Evolutionary conservation across 2,329 filamentous ascomycete genomes (phyloP).

Genomic region (Pyrenochaeta sp.): DNA sequence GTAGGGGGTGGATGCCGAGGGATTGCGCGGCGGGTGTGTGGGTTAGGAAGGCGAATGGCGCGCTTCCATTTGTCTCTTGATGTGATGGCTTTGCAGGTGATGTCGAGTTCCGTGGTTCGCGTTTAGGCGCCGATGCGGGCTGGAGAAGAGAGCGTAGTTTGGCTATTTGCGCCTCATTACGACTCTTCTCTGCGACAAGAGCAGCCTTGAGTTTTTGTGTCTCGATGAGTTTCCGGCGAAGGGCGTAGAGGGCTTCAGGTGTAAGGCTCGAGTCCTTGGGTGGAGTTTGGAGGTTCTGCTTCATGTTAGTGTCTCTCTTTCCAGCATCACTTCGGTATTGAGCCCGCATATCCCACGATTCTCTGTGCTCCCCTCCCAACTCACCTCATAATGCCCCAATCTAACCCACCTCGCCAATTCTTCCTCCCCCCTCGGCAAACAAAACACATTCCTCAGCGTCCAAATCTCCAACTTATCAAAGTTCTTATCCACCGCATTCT

Average conservation of each 20-base stretch:
- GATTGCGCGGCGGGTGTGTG: slow-evolving; percentile 57
- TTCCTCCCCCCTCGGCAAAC: slow-evolving; percentile 62
- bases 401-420: slow-evolving; percentile 75
- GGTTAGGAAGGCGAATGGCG: slow-evolving; percentile 65
- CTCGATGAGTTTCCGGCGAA: slow-evolving; percentile 78
- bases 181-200: slow-evolving; percentile 72
- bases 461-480: slow-evolving; percentile 73
- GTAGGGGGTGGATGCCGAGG: slow-evolving; percentile 54
- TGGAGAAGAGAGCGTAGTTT: slow-evolving; percentile 68
- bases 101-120: slow-evolving; percentile 29
- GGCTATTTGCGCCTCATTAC: slow-evolving; percentile 75
- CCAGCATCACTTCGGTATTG: not conserved
- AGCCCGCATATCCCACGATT: no score
- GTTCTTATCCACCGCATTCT: slow-evolving; percentile 60
- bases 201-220: slow-evolving; percentile 77
- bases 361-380: slow-evolving; percentile 10
- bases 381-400: slow-evolving; percentile 83
- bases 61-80: slow-evolving; percentile 1
- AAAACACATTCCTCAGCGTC: slow-evolving; percentile 77
- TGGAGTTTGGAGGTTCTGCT: slow-evolving; percentile 37
- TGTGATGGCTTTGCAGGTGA: slow-evolving; percentile 15
- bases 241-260: slow-evolving; percentile 72
- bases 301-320: slow-evolving; percentile 4
- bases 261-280: slow-evolving; percentile 58
- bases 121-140: slow-evolving; percentile 21